Base-by-base conservation (phyloP, 2,329 filamentous ascomycete species). In the Epichloe brachyelytri region DNA sequence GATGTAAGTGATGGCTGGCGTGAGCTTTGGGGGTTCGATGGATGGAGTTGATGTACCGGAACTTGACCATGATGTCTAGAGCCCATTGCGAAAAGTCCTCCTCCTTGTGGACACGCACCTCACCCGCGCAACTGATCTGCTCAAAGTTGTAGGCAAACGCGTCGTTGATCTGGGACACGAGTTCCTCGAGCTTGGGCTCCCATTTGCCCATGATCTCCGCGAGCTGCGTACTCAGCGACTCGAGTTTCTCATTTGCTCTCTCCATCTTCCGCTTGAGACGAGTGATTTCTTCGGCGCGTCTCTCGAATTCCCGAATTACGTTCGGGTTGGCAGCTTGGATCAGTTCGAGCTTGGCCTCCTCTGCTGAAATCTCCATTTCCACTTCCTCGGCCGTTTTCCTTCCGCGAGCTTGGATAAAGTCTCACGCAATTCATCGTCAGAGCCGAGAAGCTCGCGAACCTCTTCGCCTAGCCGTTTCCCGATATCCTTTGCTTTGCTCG, bases 1-100 rank as follows among this genome's bases (percentile, higher is more conserved):
- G 30, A 20, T 17, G 30, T 11, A 11, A 30, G 30, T 30, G 1
- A 30, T 30, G 30, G 30, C 30, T 30, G 30, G 30, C 14, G 30
- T 34, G 5, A 45, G 19, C 30, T 19, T 11, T 5, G n/a, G 22
- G 5, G 3, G 1, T 15, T 10, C 15, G 37, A 12, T 46, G 12
- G 40, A n/a, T 34, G 0, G 14, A 8, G 14, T 6, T 36, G 40
- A 67, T 78, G 53, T 76, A 87, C 83, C 91, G 84, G 72, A 98
- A 98, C 63, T 90, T 94, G 65, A 98, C 93, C 66, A 85, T 84
- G 63, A 98, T 94, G 64, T 95, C 84, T 54, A 98, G 84, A 1
- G 88, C 83, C 93, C 93, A 98, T 54, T 86, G 80, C 52, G 94
- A 88, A 68, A 97, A 98, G 63, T 97, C 88, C 20, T 88, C 85